These are phyloP conservation scores for Gymnopus androsaceus DNA, from an alignment of 1,284 basidiomycete genomes.

Conservation along the genomic window DNA sequence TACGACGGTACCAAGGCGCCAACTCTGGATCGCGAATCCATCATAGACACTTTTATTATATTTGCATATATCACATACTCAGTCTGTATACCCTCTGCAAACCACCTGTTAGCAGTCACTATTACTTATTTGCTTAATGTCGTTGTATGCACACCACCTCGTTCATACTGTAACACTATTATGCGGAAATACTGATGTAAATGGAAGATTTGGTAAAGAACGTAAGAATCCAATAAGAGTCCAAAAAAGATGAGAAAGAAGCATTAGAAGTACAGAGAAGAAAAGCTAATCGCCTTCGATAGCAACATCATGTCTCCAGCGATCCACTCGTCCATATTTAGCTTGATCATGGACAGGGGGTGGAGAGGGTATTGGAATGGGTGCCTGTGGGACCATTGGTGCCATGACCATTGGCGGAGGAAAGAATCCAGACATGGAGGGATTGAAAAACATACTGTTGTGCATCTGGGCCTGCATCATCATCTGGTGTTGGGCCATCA, in stretches of 20 bases:
- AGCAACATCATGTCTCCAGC: constrained; percentile 76
- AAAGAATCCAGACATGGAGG: constrained; percentile 65
- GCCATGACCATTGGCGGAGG: constrained; percentile 56
- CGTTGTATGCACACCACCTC: constrained; percentile 10
- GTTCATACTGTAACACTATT: constrained; percentile 12
- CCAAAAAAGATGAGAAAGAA: too few relatives aligned
- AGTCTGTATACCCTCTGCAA: constrained; percentile 5
- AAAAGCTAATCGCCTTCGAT: constrained; percentile 53
- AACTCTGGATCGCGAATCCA: constrained; percentile 71
- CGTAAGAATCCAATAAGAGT: background rate
- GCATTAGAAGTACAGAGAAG: too few relatives aligned
- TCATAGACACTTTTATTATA: constrained; percentile 31
- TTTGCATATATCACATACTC: constrained; percentile 9
- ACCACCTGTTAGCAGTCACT: background rate
- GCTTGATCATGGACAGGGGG: constrained; percentile 62
- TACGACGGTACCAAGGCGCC: constrained; percentile 76
- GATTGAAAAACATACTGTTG: constrained; percentile 70
- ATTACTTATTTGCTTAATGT: constrained; percentile 7
- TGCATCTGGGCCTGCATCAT: constrained; percentile 78
- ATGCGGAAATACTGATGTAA: constrained; percentile 2
- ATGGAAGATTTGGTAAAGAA: background rate
- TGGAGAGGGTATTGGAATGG: constrained; percentile 56
- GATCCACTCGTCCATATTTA: constrained; percentile 72
- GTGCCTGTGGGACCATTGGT: constrained; percentile 56
- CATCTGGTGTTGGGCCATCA: constrained; percentile 65